Evolutionary conservation across 768 basidiomycete genomes (phyloP).

Genomic region (Nidularia pulvinata): DNA sequence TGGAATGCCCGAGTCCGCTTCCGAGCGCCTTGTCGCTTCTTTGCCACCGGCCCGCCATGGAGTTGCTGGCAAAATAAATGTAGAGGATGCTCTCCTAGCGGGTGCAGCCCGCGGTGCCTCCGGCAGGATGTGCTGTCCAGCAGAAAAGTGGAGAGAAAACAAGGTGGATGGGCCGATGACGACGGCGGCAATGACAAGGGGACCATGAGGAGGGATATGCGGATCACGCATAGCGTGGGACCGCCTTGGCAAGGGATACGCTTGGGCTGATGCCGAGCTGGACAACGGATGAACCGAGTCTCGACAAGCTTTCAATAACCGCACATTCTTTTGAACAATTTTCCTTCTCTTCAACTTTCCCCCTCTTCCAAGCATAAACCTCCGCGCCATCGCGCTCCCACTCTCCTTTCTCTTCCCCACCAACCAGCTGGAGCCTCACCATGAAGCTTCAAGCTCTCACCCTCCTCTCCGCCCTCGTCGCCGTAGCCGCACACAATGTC

Average conservation of each 20-base stretch:
- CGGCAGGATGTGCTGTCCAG: too few species aligned
- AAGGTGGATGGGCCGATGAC: too few species aligned
- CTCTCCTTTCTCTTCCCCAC: constrained; percentile 18
- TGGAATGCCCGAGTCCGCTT: too few species aligned
- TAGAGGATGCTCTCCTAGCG: too few species aligned
- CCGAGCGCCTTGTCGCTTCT: too few species aligned
- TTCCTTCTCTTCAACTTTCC: constrained; percentile 7
- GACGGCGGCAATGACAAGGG: background rate
- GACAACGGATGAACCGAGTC: background rate
- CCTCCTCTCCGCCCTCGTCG: constrained; percentile 44
- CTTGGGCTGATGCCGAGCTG: background rate
- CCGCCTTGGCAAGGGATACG: background rate
- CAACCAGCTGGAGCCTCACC: too few species aligned
- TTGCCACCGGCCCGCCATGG: too few species aligned
- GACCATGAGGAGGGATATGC: too few species aligned
- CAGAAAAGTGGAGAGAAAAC: too few species aligned
- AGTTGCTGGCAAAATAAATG: too few species aligned
- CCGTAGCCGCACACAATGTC: constrained; percentile 28
- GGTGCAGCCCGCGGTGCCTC: too few species aligned
- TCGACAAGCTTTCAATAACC: background rate
- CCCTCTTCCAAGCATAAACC: constrained; percentile 10
- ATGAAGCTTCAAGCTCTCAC: constrained; percentile 47
- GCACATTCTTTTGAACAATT: background rate
- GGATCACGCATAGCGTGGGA: background rate
- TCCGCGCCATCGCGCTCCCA: constrained; percentile 9